Evolutionary conservation across 805 yeast species (phyloP), one percentile per base, ranked within the genome.

Genomic region (Wickerhamomyces strasburgensis): DNA sequence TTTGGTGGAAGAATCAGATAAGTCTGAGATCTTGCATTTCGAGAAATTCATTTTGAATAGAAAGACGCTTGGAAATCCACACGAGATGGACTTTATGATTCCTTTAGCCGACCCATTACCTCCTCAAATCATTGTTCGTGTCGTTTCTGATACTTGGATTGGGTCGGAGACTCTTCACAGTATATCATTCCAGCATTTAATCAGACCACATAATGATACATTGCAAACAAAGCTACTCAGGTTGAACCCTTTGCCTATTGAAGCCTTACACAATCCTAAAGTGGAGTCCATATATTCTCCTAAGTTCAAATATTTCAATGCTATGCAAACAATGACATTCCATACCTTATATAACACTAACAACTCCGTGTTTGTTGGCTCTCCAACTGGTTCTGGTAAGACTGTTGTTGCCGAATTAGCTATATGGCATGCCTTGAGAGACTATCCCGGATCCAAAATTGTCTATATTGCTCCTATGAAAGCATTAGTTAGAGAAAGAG

Each of bases 371-470:
- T 84, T 93, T 58, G 85, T 93, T 31, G 99, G 99, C 8, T 88
- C 98, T 0, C 99, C 99, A 3, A 93, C 98, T 2, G 98, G 98
- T 17, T 90, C 97, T 0, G 99, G 99, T 48, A 93, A 93, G 60
- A 93, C 98, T 0, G 83, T 93, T 24, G 98, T 94, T 19, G 96
- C 98, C 0, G 99, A 93, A 56, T 62, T 93, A 38, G 98, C 98
- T 0, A 85, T 93, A 13, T 93, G 98, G 97, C 90, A 88, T 57
- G 97, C 98, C 1, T 84, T 90, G 57, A 75, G 72, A 31, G 82
- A 84, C 32, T 78, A 71, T 40, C 96, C 97, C 0, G 89, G 80
- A 36, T 90, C 90, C 54, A 93, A 93, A 54, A 77, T 93, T 38
- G 80, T 93, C 3, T 93, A 88, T 51, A 93, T 88, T 19, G 96